Base-by-base conservation (phyloP, 192 early-diverging fungal genomes). In the Coemansia reversa region DNA sequence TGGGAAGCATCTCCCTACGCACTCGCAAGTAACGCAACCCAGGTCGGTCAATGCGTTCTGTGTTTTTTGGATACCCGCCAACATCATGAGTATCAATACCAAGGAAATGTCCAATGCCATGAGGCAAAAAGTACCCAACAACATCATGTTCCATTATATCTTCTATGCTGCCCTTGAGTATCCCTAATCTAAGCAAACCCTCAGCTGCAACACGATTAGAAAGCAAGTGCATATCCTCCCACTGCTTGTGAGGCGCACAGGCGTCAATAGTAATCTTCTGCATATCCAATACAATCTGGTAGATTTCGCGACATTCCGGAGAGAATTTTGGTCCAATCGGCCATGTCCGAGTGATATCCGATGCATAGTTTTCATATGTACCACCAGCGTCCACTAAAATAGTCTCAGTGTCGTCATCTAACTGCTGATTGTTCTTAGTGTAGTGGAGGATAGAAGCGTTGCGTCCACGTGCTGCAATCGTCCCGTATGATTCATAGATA, bases 81-180 rank as follows among this genome's bases (percentile, higher is more conserved):
- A 88, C 86, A 67, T 97, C 95, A 64, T 97, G 95, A 0, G 93
- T 92, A 73, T 97, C 93, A 29, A 97, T 76, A 52, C 94, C 94
- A 60, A 97, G 75, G 25, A 89, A 72, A 52, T 97, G 94, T 11
- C 94, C 94, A 18, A 93, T 82, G 42, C 95, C 95, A 54, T 97
- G 95, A 7, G 95, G 95, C 84, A 90, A 93, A 69, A 95, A 94
- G 66, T 88, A 81, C 5, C 88, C 91, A 22, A 88, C 84, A 28
- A 94, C 84, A 63, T 88, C 78, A 67, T 90, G 83, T 19, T 80
- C 82, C 27, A 89, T 29, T 9, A 95, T 83, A 11, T 84, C 79
- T 7, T 79, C 71, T 25, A 84, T 22, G 23, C 69, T 69, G 63
- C 93, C 94, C 27, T 82, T 70, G 42, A 95, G 79, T 39, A 97